A percentile compares a stretch with the other conserved stretches of the same genome.
phyloP scores from a whole-genome alignment of 768 basidiomycete genomes.

The Bullera alba region DNA sequence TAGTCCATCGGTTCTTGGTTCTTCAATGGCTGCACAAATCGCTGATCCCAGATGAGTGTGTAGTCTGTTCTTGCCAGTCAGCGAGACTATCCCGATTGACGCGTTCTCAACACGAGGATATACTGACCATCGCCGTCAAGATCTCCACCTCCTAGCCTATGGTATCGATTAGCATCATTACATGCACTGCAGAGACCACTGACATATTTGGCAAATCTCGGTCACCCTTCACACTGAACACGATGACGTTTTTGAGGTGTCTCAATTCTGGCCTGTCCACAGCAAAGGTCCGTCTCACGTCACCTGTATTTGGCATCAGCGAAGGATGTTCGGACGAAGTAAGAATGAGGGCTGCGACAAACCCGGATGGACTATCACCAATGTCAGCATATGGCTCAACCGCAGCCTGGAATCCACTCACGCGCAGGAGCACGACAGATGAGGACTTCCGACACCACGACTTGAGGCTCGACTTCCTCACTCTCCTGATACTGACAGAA shows the following conservation, averaged over 20 bases:
- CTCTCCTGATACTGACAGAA: constrained; percentile 42
- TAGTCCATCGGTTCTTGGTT: constrained; percentile 38
- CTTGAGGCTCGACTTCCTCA: constrained; percentile 13
- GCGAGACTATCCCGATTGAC: background rate
- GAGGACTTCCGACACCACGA: constrained; percentile 28
- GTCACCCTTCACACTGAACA: constrained; percentile 36
- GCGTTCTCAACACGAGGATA: background rate
- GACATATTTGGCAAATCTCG: constrained; percentile 40
- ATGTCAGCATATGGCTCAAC: background rate
- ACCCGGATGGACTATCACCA: constrained; percentile 16
- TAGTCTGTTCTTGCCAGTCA: constrained; percentile 37
- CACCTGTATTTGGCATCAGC: constrained; percentile 23
- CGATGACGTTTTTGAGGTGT: constrained; percentile 44
- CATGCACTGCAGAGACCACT: background rate
- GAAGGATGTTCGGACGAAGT: too few relatives aligned
- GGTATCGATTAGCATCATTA: background rate
- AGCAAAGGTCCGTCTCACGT: constrained; percentile 37
- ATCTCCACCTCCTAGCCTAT: constrained; percentile 43
- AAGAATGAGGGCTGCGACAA: background rate
- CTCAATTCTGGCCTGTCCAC: constrained; percentile 36
- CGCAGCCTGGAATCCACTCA: constrained; percentile 10
- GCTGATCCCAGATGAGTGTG: constrained; percentile 44
- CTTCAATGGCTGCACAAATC: constrained; percentile 28
- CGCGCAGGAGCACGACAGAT: constrained; percentile 42
- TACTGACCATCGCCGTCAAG: constrained; percentile 37